phyloP scores from a whole-genome alignment of 805 yeast genomes.

The Candida ovalis region DNA sequence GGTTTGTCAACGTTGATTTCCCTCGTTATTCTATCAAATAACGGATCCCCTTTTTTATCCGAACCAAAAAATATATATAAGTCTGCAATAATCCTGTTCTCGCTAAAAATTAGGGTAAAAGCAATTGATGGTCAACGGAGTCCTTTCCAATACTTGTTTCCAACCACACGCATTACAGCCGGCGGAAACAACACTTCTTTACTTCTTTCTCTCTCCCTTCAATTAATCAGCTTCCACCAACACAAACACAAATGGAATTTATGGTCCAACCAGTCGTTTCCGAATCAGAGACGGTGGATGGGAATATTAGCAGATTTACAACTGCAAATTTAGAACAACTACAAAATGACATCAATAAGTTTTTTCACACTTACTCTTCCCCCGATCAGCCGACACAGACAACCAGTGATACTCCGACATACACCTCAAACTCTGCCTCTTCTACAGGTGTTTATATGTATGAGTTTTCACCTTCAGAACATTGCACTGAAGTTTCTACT shows the following conservation, averaged over 20 bases:
- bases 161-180: too few relatives aligned
- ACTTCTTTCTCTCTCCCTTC: not conserved
- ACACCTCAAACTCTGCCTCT: too few relatives aligned
- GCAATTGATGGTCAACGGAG: too few relatives aligned
- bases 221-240: not conserved
- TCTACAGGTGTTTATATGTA: not conserved
- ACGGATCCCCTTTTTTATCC: too few relatives aligned
- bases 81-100: not conserved
- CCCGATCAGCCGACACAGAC: too few relatives aligned
- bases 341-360: not conserved
- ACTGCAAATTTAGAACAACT: constrained; percentile 3
- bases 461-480: not conserved
- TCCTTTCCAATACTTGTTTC: too few relatives aligned
- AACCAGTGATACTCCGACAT: too few relatives aligned
- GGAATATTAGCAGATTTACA: not conserved
- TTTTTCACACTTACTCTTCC: not conserved
- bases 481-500: not conserved
- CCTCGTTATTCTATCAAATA: too few relatives aligned
- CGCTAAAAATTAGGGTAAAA: too few relatives aligned
- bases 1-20: not conserved
- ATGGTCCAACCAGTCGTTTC: not conserved
- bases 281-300: not conserved
- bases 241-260: not conserved
- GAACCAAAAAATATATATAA: not conserved
- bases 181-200: too few relatives aligned